Base-by-base conservation (phyloP, 306 rosid genomes). In the Mucuna pruriens region DNA sequence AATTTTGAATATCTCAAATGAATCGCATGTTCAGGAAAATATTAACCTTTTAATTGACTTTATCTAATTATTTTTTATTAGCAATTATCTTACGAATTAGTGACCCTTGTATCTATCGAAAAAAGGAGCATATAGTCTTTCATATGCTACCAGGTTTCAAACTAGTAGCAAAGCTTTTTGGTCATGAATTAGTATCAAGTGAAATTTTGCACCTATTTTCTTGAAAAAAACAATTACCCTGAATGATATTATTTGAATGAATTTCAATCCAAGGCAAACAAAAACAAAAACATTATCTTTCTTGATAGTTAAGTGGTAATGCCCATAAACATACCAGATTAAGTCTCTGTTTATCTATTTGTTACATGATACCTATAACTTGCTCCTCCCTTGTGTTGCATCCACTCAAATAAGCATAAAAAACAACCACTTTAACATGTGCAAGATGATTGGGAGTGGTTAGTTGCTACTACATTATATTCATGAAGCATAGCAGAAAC, bases 351-450 rank as follows among this genome's bases (percentile, higher is more conserved):
- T 76, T 44, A 55, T 68, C 65, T 49, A 31, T 63, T 11, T 51
- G 67, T 83, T 78, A 40, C 64, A 40, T 42, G 71, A 78, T 42
- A 36, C 57, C 29, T 62, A 25, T 2, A 72, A 25, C 52, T 15
- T 38, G 79, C 79, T 57, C 81, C 81, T 45, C n/a, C 26, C n/a
- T 22, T 31, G 16, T 60, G 70, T 42, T 62, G 44, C 67, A 65
- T 73, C 39, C 36, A 79, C 72, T 55, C 57, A 23, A 73, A 83
- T 42, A 39, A 71, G 46, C 45, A 26, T 63, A n/a, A 45, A 36
- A 38, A 77, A 58, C 29, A 23, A 54, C 63, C 33, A 54, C 49
- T 1, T 15, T 34, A 26, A 44, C 68, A 38, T 31, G 58, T 69
- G 66, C 76, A 31, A 52, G 42, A 11, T 34, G 31, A 58, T 52